phyloP scores from a whole-genome alignment of 441 rosid species.

The Arabidopsis lyrata region DNA sequence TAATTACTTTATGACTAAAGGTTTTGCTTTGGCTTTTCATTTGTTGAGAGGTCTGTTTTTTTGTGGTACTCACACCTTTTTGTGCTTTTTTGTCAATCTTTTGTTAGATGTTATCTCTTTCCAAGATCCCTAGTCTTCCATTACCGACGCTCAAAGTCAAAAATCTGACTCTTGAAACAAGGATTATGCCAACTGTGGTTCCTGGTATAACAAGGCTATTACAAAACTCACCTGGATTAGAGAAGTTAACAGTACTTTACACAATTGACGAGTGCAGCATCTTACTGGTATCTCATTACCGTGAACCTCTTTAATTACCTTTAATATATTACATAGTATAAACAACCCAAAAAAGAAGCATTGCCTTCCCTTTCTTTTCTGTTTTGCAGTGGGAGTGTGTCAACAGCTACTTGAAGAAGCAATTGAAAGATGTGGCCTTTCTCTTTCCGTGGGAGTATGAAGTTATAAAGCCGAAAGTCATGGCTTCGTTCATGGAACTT shows the following conservation, averaged over 20 bases:
- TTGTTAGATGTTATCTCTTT: constrained; percentile 8
- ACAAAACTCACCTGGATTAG: constrained; percentile 6
- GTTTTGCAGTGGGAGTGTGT: not conserved
- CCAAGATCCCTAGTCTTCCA: not conserved
- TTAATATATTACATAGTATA: not conserved
- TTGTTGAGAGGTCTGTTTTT: not conserved
- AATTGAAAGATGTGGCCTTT: not conserved
- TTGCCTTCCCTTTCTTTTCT: not conserved
- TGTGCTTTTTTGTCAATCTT: not conserved
- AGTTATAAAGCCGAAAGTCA: not conserved
- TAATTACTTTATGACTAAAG: not conserved
- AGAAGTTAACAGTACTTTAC: not conserved
- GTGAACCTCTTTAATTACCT: not conserved
- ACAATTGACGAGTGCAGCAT: not conserved
- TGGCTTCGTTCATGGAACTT: not conserved
- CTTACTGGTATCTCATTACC: not conserved
- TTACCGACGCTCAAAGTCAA: not conserved
- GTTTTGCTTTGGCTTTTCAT: not conserved
- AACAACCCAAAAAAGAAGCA: not conserved
- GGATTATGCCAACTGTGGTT: not conserved
- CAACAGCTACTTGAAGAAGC: no score
- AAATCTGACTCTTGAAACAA: constrained; percentile 1
- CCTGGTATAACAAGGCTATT: not conserved
- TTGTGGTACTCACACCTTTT: not conserved
- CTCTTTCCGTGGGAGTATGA: not conserved